Evolutionary conservation across 495 filamentous ascomycete species (phyloP).

Genomic region (Trichoderma gamsii): DNA sequence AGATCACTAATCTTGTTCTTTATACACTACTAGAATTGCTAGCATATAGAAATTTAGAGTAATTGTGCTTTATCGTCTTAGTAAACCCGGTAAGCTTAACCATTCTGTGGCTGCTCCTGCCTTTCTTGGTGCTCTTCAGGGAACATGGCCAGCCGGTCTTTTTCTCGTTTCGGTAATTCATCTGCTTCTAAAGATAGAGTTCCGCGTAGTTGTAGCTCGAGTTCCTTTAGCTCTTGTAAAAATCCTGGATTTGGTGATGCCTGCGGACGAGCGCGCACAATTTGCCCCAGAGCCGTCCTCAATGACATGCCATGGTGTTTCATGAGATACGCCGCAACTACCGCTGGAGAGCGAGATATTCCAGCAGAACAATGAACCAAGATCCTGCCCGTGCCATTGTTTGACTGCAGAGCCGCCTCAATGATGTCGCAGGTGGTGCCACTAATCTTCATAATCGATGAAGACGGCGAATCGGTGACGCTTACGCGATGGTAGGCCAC

Average conservation of each 20-base stretch:
- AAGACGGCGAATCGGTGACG: conserved; percentile 1
- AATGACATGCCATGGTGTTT: not conserved
- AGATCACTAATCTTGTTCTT: too few species aligned
- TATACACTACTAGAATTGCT: too few species aligned
- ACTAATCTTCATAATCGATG: not conserved
- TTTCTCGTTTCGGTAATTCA: not conserved
- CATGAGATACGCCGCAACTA: not conserved
- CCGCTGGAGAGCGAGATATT: not conserved
- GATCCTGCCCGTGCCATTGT: not conserved
- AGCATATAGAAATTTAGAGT: too few species aligned
- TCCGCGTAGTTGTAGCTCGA: not conserved
- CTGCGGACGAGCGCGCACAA: conserved; percentile 1
- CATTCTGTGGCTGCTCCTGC: not conserved
- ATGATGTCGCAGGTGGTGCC: not conserved
- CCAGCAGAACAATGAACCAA: conserved; percentile 1
- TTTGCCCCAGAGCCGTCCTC: not conserved
- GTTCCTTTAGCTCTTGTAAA: not conserved
- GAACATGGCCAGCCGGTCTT: not conserved
- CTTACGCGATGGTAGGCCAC: not conserved
- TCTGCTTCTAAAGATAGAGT: not conserved
- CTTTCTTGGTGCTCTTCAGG: not conserved
- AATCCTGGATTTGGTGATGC: not conserved
- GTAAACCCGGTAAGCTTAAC: too few species aligned
- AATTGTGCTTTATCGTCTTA: not conserved
- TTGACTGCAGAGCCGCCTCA: not conserved